phyloP scores from a whole-genome alignment of 441 rosid genomes.

The Erysimum cheiri region DNA sequence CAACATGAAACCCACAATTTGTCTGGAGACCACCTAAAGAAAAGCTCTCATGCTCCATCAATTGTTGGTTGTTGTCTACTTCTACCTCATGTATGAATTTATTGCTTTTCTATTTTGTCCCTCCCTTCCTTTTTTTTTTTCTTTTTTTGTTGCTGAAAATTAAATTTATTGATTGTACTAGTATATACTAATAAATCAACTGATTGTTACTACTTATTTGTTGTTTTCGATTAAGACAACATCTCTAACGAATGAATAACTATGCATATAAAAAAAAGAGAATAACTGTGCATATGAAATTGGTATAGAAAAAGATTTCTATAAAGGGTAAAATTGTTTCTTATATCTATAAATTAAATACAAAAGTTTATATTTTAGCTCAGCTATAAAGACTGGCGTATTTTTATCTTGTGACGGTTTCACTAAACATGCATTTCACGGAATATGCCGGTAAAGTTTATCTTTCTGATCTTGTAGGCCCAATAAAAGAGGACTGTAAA shows the following conservation, averaged over 20 bases:
- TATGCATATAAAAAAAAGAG: no score
- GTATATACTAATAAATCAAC: not conserved
- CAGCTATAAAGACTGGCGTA: not conserved
- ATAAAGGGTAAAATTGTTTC: not conserved
- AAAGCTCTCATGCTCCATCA: conserved; percentile 35
- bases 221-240: conserved; percentile 6
- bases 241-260: not conserved
- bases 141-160: not conserved
- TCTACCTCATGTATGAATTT: conserved; percentile 33
- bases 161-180: not conserved
- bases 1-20: conserved; percentile 43
- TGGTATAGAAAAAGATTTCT: not conserved
- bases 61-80: conserved; percentile 37
- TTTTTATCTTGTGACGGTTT: no score
- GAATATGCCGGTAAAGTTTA: no score
- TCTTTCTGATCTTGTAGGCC: no score
- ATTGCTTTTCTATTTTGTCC: conserved; percentile 14
- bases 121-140: not conserved
- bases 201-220: conserved; percentile 4
- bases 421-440: no score
- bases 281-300: not conserved
- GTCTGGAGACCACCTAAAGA: conserved; percentile 36
- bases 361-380: not conserved
- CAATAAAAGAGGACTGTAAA: no score
- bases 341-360: not conserved